Percentiles rank a stretch among this genome's conserved stretches.
These are phyloP conservation scores for Starmerella vaccinii DNA, from an alignment of 805 yeast genomes.

Conservation along the genomic window DNA sequence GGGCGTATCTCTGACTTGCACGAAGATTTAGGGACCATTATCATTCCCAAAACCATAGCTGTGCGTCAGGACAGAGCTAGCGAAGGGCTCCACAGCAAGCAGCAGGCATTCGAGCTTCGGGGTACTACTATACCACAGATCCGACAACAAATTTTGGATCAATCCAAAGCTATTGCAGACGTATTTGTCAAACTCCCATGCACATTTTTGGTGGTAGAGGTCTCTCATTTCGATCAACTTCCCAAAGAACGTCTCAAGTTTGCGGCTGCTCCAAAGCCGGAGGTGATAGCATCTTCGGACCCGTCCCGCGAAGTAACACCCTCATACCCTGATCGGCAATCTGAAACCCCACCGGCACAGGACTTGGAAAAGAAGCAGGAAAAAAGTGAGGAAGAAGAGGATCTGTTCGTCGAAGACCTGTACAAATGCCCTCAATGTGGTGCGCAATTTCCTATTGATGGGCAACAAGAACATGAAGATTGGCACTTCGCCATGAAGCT, in stretches of 20 bases:
- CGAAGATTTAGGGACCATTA: conserved; percentile 43
- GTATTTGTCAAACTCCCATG: conserved; percentile 16
- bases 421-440: conserved; percentile 29
- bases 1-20: conserved; percentile 63
- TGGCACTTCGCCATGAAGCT: conserved; percentile 35
- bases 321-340: neutral
- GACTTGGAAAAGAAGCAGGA: neutral
- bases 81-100: conserved; percentile 14
- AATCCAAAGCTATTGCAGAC: conserved; percentile 11
- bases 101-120: conserved; percentile 9
- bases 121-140: conserved; percentile 7
- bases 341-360: neutral
- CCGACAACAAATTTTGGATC: conserved; percentile 11
- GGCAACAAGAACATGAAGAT: conserved; percentile 32
- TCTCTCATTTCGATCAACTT: conserved; percentile 17
- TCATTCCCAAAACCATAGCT: conserved; percentile 49
- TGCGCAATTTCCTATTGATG: conserved; percentile 13
- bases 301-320: neutral
- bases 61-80: conserved; percentile 29
- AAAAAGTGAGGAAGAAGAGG: conserved; percentile 6
- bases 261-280: neutral
- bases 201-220: conserved; percentile 17
- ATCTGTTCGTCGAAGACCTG: conserved; percentile 7
- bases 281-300: neutral
- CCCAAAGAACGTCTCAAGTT: conserved; percentile 20